Evolutionary conservation across 257 asterid species (phyloP).

Genomic region (Salvia rosmarinus): DNA sequence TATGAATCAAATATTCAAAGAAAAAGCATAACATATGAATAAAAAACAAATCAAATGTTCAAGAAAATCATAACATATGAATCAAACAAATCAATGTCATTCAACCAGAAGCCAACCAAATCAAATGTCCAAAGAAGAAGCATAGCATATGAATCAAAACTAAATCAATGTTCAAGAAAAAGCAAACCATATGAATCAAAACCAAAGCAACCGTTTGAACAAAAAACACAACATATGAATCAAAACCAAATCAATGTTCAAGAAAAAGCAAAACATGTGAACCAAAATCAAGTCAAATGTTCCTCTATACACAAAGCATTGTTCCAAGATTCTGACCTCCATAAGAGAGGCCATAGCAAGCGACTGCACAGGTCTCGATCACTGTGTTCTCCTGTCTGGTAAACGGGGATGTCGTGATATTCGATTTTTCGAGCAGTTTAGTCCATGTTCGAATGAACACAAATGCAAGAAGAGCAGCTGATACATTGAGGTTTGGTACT

Average conservation of each 20-base stretch:
- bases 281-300: not conserved
- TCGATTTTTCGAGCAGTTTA: constrained; percentile 61
- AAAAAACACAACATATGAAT: not conserved
- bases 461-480: constrained; percentile 90
- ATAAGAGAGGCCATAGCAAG: constrained; percentile 77
- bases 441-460: constrained; percentile 75
- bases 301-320: not conserved
- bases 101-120: not conserved
- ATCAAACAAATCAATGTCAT: too few relatives aligned
- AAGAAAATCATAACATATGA: too few relatives aligned
- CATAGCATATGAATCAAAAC: not conserved
- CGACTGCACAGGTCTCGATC: constrained; percentile 90
- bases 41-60: too few relatives aligned
- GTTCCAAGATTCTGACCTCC: constrained; percentile 55
- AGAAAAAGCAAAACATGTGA: not conserved
- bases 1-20: not conserved
- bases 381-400: constrained; percentile 82
- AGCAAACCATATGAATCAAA: not conserved
- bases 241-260: too few relatives aligned
- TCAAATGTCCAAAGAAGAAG: not conserved
- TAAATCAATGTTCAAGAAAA: too few relatives aligned
- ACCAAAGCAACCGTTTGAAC: too few relatives aligned
- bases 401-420: constrained; percentile 59
- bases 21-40: too few relatives aligned
- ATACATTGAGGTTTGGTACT: constrained; percentile 83